These are phyloP conservation scores for Globisporangium irregulare DNA, from an alignment of 352 stramenopile genomes.

Conservation along the genomic window DNA sequence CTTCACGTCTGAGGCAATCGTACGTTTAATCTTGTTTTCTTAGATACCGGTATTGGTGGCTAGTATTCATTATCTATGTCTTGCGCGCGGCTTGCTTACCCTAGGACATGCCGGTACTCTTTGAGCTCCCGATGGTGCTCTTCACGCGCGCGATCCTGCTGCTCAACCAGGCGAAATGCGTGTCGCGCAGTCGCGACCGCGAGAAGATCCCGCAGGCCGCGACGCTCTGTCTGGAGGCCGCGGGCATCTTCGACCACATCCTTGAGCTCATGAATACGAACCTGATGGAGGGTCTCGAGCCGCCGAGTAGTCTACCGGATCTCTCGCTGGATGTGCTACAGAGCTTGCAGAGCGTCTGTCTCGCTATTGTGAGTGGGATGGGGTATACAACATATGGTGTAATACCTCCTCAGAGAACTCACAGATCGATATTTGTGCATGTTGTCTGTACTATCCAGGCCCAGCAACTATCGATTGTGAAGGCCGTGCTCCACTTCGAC, in stretches of 20 bases:
- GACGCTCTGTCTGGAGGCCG: constrained; percentile 17
- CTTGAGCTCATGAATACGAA: constrained; percentile 18
- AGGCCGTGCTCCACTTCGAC: constrained; percentile 28
- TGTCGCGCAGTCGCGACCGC: constrained; percentile 8
- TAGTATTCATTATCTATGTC: background rate
- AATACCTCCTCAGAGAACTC: no score
- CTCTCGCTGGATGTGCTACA: constrained; percentile 22
- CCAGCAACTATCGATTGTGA: constrained; percentile 42
- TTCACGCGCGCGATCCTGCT: constrained; percentile 26
- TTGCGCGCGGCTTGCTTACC: background rate
- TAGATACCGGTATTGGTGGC: background rate
- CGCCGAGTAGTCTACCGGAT: constrained; percentile 15
- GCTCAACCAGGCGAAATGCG: constrained; percentile 22
- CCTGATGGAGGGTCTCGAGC: constrained; percentile 8
- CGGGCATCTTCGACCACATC: constrained; percentile 21
- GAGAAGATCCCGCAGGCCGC: constrained; percentile 10
- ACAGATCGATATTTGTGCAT: no score
- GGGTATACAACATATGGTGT: no score
- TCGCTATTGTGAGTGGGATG: constrained; percentile 19
- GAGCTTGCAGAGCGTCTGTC: constrained; percentile 15
- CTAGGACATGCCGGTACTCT: constrained; percentile 27
- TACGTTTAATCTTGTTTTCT: background rate
- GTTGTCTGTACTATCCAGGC: constrained; percentile 19
- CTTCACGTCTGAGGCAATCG: constrained; percentile 14
- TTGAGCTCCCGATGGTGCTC: constrained; percentile 35